Conservation (phyloP, 352 stramenopile species). For the Peronospora farinosa region DNA sequence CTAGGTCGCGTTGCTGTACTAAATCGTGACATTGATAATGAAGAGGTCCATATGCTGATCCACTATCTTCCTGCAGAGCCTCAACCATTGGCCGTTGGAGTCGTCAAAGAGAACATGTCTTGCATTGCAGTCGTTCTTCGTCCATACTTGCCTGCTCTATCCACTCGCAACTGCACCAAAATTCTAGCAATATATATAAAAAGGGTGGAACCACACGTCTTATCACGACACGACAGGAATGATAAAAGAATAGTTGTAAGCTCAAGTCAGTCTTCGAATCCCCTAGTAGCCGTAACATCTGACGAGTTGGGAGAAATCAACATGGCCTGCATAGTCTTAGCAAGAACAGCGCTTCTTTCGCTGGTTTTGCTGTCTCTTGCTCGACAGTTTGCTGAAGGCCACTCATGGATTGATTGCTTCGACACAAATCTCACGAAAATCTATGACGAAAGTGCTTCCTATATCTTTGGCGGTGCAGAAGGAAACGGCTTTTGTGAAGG, state of each 20-base stretch:
- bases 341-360: constrained; percentile 4
- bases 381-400: constrained; percentile 26
- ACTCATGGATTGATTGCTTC: constrained; percentile 20
- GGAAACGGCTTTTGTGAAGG: constrained; percentile 66
- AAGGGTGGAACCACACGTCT: too few relatives aligned
- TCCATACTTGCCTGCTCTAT: neutral
- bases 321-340: constrained; percentile 21
- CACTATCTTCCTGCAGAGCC: too few relatives aligned
- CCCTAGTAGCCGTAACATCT: constrained; percentile 2
- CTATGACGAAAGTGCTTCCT: constrained; percentile 47
- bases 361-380: constrained; percentile 11
- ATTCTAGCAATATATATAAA: constrained; percentile 2
- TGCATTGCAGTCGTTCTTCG: constrained; percentile 14
- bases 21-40: too few relatives aligned
- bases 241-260: too few relatives aligned
- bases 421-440: constrained; percentile 13
- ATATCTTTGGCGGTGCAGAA: constrained; percentile 55
- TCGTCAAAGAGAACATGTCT: neutral
- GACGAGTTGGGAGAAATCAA: neutral
- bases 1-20: too few relatives aligned
- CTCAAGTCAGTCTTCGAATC: constrained; percentile 16
- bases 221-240: too few relatives aligned
- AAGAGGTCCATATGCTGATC: too few relatives aligned
- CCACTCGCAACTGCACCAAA: neutral
- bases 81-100: too few relatives aligned